Evolutionary conservation across 495 filamentous ascomycete species (phyloP), one percentile per base, ranked within the genome.

Genomic region (Cercophora samala): DNA sequence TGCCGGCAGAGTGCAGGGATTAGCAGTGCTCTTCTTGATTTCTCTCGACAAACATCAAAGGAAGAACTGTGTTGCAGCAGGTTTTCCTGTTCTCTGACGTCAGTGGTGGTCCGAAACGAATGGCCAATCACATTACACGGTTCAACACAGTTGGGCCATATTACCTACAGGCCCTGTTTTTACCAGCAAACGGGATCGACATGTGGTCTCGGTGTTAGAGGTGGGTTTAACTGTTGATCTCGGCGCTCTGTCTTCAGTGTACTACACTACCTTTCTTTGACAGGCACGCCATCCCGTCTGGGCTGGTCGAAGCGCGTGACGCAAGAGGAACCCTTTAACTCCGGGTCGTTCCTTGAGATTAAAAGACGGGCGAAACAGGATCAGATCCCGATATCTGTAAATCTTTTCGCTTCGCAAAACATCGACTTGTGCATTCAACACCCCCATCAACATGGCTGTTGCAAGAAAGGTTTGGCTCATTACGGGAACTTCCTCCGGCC

Each of bases 401-500:
- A n/a, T n/a, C n/a, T n/a, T n/a, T n/a, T n/a, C n/a, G n/a, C n/a
- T n/a, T n/a, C n/a, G n/a, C n/a, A n/a, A n/a, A n/a, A n/a, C n/a
- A n/a, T n/a, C n/a, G n/a, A n/a, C n/a, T n/a, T n/a, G n/a, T n/a
- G n/a, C n/a, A n/a, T 46, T 53, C 56, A 51, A 66, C n/a, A 60
- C 59, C 21, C 0, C 66, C 15, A 79, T 17, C 37, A 46, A 46
- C 37, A 46, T 46, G 37, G 37, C 37, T 46, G 15, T 46, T 9
- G 37, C 37, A 46, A 46, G 15, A 17, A 56, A 56, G 18, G 71
- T 75, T 15, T 79, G 75, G 76, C 77, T 87, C 62, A 81, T 88
- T 65, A 87, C 83, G 0, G 85, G 85, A 62, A 78, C 78, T 56
- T 85, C 83, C 18, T 79, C 78, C 55, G 85, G 85, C 63, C 78